Evolutionary conservation across 2,329 filamentous ascomycete genomes (phyloP), one percentile per base, ranked within the genome.

Genomic region (Chlorencoelia australis): DNA sequence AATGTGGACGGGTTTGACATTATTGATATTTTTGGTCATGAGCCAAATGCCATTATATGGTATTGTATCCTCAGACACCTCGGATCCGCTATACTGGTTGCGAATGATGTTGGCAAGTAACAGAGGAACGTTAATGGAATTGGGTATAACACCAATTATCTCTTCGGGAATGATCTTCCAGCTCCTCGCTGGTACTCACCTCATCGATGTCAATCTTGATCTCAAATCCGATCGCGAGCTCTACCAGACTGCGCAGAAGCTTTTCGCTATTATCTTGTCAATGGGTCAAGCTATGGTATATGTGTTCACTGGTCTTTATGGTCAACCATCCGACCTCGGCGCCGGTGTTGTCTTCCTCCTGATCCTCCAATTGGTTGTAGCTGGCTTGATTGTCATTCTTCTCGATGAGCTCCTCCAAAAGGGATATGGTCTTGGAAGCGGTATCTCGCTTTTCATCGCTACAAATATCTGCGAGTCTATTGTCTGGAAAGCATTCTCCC

Each of bases 391-490:
- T 59, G 93, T 98, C 65, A 96, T 98, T 64, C 84, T 98, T 42
- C 84, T 98, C 41, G 91, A 98, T 58, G 91, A 98, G 75, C 81
- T 98, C 43, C 82, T 98, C 55, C 93, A 98, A 71, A 98, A 98
- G 78, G 91, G 91, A 52, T 98, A 98, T 59, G 91, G 91, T 65
- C 82, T 98, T 48, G 91, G 91, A 66, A 94, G 85, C 60, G 91
- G 91, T 68, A 98, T 98, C 63, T 96, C 89, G 31, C 83, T 98
- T 48, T 98, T 98, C 75, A 98, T 98, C 61, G 91, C 91, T 51
- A 98, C 91, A 71, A 96, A 96, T 76, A 96, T 98, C 59, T 98
- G 91, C 84, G 91, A 98, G 73, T 95, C 89, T 40, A 98, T 98
- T 64, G 83, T 98, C 69, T 98, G 91, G 91, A 95, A 95, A 75